Evolutionary conservation across 2,329 filamentous ascomycete genomes (phyloP), one percentile per base, ranked within the genome.

Genomic region (Bipolaris gigantea): DNA sequence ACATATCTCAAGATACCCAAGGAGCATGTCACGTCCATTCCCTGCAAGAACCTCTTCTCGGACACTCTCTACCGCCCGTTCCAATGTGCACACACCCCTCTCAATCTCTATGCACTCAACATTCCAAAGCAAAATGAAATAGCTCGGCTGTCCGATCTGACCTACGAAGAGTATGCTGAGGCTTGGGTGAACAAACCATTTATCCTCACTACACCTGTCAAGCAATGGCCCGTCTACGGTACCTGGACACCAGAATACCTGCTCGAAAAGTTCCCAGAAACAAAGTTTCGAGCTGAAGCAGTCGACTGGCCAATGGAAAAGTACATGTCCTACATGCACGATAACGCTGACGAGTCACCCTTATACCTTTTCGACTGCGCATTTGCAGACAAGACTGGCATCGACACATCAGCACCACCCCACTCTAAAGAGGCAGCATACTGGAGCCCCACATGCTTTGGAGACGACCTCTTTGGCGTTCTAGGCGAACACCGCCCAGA

Each of bases 1-100:
- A 95, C 92, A 0, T 84, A 88, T 64, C 81, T 96, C 35, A 81
- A 81, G 33, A 78, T 90, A 13, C 77, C 80, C 0, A 72, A 79
- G 13, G 73, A 75, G 13, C 77, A 80, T 53, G 79, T 83, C 43
- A 80, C 85, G 34, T 79, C 75, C 11, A 78, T 96, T 33, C 82
- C 89, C 63, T 96, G 92, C 75, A 82, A 82, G 47, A 85, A 86
- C 65, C 85, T 97, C 47, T 97, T 90, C 74, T 97, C 93, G 13
- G 93, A 99, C 74, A 86, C 89, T 7, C 81, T 97, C 21, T 90
- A 97, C 74, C 85, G 92, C 9, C 93, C 93, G 0, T 97, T 95
- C 73, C 88, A 90, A 62, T 97, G 93, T 77, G 89, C 90, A 41
- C 85, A 96, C 69, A 86, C 92, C 25, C 75, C 83, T 2, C 76